These are phyloP conservation scores for Saccharomyces cerevisiae DNA, from an alignment of 805 yeast genomes.

Conservation along the genomic window DNA sequence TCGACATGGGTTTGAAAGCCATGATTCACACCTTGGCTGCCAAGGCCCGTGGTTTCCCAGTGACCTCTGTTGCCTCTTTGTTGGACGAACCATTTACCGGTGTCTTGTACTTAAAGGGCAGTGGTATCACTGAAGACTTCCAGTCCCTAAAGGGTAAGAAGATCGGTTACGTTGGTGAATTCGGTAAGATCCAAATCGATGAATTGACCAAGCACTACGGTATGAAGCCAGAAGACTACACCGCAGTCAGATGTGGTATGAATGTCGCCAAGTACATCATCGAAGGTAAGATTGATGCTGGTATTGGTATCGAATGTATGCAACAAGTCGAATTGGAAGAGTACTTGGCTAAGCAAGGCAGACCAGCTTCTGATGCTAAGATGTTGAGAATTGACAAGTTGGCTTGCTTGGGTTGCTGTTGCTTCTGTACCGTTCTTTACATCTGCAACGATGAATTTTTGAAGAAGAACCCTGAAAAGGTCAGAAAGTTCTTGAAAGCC, in stretches of 20 bases:
- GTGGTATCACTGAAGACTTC: conserved; percentile 46
- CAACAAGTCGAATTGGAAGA: conserved; percentile 53
- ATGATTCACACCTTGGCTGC: conserved; percentile 56
- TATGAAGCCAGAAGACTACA: conserved; percentile 47
- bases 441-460: conserved; percentile 45
- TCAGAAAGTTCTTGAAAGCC: conserved; percentile 39
- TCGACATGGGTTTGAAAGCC: conserved; percentile 52
- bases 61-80: conserved; percentile 47
- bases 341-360: conserved; percentile 36
- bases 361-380: conserved; percentile 39
- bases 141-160: conserved; percentile 43
- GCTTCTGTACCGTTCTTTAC: conserved; percentile 50
- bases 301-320: conserved; percentile 51
- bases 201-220: conserved; percentile 49
- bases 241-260: conserved; percentile 54
- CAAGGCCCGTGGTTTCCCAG: conserved; percentile 50
- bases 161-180: conserved; percentile 53
- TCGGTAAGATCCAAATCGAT: conserved; percentile 51
- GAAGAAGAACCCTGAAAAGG: conserved; percentile 39
- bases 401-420: conserved; percentile 52
- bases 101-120: conserved; percentile 41
- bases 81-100: conserved; percentile 55
- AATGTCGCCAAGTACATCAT: conserved; percentile 49
- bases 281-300: conserved; percentile 49
- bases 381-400: conserved; percentile 49